Conservation (phyloP, 805 yeast genomes). For the Wickerhamomyces silvicola region DNA sequence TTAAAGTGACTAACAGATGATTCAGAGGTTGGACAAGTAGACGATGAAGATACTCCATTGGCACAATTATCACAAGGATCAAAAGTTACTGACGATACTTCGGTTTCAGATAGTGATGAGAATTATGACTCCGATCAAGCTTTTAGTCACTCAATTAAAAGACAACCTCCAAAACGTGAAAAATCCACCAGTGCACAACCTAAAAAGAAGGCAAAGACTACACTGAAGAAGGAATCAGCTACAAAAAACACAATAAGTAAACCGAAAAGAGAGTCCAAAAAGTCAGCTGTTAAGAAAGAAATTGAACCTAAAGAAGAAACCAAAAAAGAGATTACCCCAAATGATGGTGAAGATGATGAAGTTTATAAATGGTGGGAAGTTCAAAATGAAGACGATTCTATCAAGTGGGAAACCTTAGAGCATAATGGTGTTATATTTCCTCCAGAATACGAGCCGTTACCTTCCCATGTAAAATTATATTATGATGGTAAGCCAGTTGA, state of each 20-base stretch:
- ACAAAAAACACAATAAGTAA: conserved; percentile 9
- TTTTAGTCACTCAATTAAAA: conserved; percentile 5
- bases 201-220: conserved; percentile 6
- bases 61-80: conserved; percentile 9
- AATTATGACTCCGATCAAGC: conserved; percentile 23
- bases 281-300: too few species aligned
- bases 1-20: background rate
- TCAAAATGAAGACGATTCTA: conserved; percentile 58
- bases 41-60: conserved; percentile 20
- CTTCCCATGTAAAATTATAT: conserved; percentile 63
- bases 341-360: conserved; percentile 50
- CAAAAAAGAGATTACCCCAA: conserved; percentile 27
- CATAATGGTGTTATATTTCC: conserved; percentile 94
- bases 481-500: conserved; percentile 74
- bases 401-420: conserved; percentile 80
- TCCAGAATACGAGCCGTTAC: conserved; percentile 84
- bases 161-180: conserved; percentile 9
- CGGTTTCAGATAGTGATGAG: conserved; percentile 16
- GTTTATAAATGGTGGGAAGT: conserved; percentile 85
- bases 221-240: conserved; percentile 15
- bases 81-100: conserved; percentile 8
- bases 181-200: conserved; percentile 3
- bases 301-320: conserved; percentile 24
- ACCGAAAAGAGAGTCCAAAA: conserved; percentile 11
- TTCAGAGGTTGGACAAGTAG: conserved; percentile 5